Conservation (phyloP, 768 basidiomycete species). For the Mycena sanguinolenta region DNA sequence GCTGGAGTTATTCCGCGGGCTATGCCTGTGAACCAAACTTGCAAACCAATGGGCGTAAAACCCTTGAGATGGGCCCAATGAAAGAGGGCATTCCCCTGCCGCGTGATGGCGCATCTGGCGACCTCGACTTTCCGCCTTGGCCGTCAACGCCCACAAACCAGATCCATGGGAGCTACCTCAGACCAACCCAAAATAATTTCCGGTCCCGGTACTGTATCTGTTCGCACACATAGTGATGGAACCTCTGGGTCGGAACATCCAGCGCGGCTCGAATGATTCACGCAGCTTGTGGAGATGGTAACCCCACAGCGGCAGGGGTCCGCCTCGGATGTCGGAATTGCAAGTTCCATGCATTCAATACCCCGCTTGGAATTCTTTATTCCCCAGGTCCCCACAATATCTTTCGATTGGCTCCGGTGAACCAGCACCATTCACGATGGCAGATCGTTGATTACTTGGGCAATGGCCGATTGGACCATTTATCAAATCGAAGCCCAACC, state of each 20-base stretch:
- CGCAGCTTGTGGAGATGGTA: no score
- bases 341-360: no score
- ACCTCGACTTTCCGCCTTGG: background rate
- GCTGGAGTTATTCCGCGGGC: background rate
- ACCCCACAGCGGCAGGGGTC: no score
- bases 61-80: background rate
- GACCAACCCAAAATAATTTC: background rate
- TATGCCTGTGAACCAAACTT: conserved; percentile 7
- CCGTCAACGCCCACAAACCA: background rate
- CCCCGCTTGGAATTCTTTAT: no score
- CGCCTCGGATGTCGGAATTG: no score
- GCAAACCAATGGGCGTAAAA: conserved; percentile 1
- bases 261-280: background rate
- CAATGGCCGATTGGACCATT: conserved; percentile 4
- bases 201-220: background rate
- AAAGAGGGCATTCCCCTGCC: background rate
- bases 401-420: conserved; percentile 10
- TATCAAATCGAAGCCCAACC: conserved; percentile 21
- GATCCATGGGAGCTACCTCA: conserved; percentile 7
- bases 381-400: conserved; percentile 20
- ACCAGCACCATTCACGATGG: conserved; percentile 4
- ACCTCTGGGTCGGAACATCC: background rate
- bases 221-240: background rate
- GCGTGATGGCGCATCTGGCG: background rate
- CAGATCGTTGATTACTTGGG: conserved; percentile 10